Percentiles rank a stretch among this genome's conserved stretches.
phyloP scores from a whole-genome alignment of 2,329 filamentous ascomycete genomes.

The Aspergillus unguis region DNA sequence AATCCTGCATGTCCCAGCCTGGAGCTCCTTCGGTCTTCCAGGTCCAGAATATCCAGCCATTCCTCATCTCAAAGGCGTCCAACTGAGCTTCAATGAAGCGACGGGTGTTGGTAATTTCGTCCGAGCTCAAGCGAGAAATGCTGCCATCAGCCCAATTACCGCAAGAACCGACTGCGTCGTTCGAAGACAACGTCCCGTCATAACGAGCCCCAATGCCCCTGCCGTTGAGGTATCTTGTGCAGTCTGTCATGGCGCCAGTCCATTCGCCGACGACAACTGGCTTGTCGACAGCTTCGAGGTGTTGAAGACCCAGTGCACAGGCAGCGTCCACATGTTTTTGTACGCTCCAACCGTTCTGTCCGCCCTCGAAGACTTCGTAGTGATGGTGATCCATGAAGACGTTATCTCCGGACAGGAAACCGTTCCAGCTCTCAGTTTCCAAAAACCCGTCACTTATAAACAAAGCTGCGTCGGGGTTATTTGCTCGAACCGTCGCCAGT shows the following conservation, averaged over 20 bases:
- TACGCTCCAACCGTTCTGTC: constrained; percentile 49
- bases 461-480: constrained; percentile 49
- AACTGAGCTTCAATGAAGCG: constrained; percentile 48
- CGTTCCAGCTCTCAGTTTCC: constrained; percentile 57
- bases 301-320: constrained; percentile 52
- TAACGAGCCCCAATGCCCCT: constrained; percentile 59
- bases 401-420: constrained; percentile 53
- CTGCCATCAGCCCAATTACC: constrained; percentile 47
- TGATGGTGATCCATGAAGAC: constrained; percentile 66
- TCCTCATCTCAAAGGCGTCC: constrained; percentile 42
- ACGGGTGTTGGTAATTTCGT: constrained; percentile 37
- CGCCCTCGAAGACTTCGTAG: constrained; percentile 61
- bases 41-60: constrained; percentile 50
- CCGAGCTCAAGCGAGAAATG: constrained; percentile 43
- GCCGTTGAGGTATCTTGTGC: constrained; percentile 54
- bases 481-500: constrained; percentile 45
- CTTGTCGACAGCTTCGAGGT: constrained; percentile 56
- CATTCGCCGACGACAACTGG: constrained; percentile 68
- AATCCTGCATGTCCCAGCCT: constrained; percentile 48
- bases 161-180: constrained; percentile 54
- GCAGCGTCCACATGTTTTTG: constrained; percentile 54
- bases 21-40: constrained; percentile 50
- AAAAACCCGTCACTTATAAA: constrained; percentile 52
- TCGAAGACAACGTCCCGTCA: constrained; percentile 51
- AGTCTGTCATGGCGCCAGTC: constrained; percentile 64